A percentile compares a stretch with the other conserved stretches of the same genome.
Evolutionary conservation across 108 stramenopile species (phyloP).

Genomic region (Pseudonitzschia pungens): DNA sequence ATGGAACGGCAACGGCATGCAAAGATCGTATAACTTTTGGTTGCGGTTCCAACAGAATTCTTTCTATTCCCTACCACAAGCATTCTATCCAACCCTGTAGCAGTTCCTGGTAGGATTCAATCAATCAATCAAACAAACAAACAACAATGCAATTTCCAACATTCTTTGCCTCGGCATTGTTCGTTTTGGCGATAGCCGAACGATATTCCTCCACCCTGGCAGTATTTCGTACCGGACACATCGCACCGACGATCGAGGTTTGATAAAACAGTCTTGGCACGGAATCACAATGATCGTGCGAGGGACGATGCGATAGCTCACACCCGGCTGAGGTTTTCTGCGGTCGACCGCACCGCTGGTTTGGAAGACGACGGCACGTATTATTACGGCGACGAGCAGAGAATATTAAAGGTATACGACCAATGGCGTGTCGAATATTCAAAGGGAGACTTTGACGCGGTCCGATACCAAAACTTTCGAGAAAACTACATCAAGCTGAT

Average conservation of each 20-base stretch:
- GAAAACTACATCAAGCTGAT: constrained; percentile 23
- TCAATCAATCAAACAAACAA: no score
- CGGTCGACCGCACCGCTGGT: no score
- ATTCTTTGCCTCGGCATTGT: not conserved
- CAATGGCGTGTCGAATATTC: constrained; percentile 20
- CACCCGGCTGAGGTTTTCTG: no score
- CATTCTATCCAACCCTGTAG: no score
- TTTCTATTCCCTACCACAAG: no score
- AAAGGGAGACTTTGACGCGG: constrained; percentile 19
- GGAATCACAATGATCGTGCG: no score
- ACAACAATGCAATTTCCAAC: not conserved
- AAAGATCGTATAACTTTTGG: no score
- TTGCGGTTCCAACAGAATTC: no score
- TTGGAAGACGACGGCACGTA: not conserved
- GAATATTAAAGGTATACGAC: constrained; percentile 21
- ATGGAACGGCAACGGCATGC: no score
- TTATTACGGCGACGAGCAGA: not conserved
- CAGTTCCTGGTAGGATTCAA: no score
- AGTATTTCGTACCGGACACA: not conserved
- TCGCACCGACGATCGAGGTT: not conserved
- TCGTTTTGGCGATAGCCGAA: constrained; percentile 7
- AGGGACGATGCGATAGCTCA: no score
- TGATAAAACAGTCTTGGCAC: not conserved
- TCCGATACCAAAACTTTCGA: constrained; percentile 30
- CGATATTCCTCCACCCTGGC: not conserved